Evolutionary conservation across 1,139 yeast species (phyloP), one percentile per base, ranked within the genome.

Genomic region (Candida sojae): DNA sequence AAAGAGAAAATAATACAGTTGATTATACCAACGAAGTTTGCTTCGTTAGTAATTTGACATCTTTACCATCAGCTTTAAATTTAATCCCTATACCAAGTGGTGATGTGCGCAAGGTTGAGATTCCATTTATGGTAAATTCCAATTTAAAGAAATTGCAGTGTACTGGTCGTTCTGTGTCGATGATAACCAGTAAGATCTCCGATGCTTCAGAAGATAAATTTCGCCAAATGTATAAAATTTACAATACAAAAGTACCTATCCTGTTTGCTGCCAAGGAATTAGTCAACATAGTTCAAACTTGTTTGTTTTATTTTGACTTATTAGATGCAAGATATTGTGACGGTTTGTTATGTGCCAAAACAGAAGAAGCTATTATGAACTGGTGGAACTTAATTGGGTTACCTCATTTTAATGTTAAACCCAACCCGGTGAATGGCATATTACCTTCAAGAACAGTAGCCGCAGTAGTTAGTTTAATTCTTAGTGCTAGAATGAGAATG

Each of bases 371-470:
- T 0, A 78, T 90, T 21, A 60, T 67, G 4, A 75, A 77, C 47
- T 93, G 98, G 98, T 92, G 98, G 97, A 77, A 75, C 41, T 65
- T 82, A 42, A 80, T 87, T 54, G 96, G 96, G 0, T 70, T 79
- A 31, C 77, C 80, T 9, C 86, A 84, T 57, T 84, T 75, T 64
- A 79, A 62, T 67, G 72, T 61, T 44, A 77, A 66, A 62, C 85
- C 68, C 58, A 67, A 67, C 48, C 56, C 63, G 10, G 73, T 69
- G 50, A 79, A 80, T 54, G 84, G 88, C 1, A 66, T 77, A 0
- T 63, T 87, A 48, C 84, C 88, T 0, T 79, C 92, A 0, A 73
- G 82, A n/a, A 78, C 90, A 0, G 88, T 86, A 0, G 78, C 88
- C 0, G 80, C 79, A 1, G 59, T 73, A 48, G 63, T 89, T 6